Percentiles rank a stretch among this genome's conserved stretches.
phyloP scores from a whole-genome alignment of 257 asterid genomes.

The Nicotiana tabacum region DNA sequence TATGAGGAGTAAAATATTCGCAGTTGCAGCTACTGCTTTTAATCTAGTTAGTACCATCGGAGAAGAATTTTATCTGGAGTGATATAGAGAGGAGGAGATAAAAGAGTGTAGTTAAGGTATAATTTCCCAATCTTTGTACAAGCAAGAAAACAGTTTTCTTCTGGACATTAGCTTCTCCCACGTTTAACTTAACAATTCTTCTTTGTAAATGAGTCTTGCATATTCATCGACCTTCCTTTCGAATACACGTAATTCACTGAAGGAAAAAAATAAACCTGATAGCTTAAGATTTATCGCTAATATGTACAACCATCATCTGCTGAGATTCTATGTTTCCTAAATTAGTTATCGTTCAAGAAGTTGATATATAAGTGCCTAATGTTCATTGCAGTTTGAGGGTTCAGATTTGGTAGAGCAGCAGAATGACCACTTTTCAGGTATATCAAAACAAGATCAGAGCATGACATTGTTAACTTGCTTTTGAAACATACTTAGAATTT shows the following conservation, averaged over 20 bases:
- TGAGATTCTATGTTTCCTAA: not conserved
- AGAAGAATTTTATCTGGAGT: not conserved
- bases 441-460: not conserved
- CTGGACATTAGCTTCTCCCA: not conserved
- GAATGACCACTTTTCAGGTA: constrained; percentile 76
- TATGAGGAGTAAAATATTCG: not conserved
- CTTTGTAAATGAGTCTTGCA: not conserved
- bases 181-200: not conserved
- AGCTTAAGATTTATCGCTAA: no score
- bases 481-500: not conserved
- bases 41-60: not conserved
- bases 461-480: not conserved
- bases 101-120: not conserved
- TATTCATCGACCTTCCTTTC: no score
- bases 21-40: not conserved
- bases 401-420: constrained; percentile 64
- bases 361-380: not conserved
- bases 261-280: no score
- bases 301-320: no score
- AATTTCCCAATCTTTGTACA: not conserved
- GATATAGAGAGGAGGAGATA: not conserved
- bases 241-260: no score
- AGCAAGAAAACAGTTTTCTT: not conserved
- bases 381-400: constrained; percentile 65
- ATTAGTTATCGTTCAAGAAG: not conserved